Evolutionary conservation across 768 basidiomycete genomes (phyloP), one percentile per base, ranked within the genome.

Genomic region (Nevesoporus exiguus): DNA sequence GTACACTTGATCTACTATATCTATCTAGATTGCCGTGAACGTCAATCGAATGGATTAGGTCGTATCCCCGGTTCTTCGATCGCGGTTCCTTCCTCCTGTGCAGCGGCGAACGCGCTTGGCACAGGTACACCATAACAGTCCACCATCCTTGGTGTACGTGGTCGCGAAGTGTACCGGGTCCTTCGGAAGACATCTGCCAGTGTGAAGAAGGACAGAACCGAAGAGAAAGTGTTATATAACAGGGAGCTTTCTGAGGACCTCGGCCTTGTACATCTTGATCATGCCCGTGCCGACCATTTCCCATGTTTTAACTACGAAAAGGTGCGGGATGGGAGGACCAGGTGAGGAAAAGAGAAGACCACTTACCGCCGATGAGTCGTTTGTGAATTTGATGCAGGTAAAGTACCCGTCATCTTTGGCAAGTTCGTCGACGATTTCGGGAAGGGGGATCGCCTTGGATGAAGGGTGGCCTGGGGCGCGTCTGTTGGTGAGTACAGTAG

Each of bases 191-290:
- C 75, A 66, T 7, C 85, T 82, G 0, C 86, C 89, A 17, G 84
- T 81, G 66, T 85, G 91, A 0, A 77, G 68, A 2, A 88, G 80
- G 60, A 97, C 75, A 1, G 85, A 85, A 7, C 97, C 96, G 61
- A 98, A 98, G 42, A 95, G 77, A 70, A 98, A 95, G 71, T 99
- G 97, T 71, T 98, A 96, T 34, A 92, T 82, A 52, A 99, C 93
- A 2, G 97, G 96, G 3, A 98, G 84, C 65, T 98, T 98, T 54
- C 87, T 89, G 11, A 98, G 78, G 0, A 99, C 96, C 70, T 99
- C 95, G 34, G 93, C 95, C 41, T 79, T 78, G 74, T 95, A 98
- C 96, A 99, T 98, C 71, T 98, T 99, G 71, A 90, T 79, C 93
- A 99, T 97, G 4, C 96, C 96, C 6, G 78, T 72, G 69, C 98